Conservation (phyloP, 2,329 filamentous ascomycete species). For the Pestalotiopsis sp. region DNA sequence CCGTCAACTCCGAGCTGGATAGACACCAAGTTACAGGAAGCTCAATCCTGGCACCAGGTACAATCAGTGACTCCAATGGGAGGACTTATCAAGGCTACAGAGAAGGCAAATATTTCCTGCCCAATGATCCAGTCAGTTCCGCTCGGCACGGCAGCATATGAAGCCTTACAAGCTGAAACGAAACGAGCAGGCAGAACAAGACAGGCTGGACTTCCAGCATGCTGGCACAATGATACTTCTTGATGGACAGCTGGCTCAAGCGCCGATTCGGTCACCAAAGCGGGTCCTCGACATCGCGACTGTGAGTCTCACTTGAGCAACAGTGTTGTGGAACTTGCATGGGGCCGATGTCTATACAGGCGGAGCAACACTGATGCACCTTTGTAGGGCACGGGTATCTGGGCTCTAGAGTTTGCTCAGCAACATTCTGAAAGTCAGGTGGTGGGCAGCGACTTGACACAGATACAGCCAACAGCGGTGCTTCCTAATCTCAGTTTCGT, state of each 20-base stretch:
- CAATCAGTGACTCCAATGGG: neutral
- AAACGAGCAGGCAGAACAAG: neutral
- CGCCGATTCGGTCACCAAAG: neutral
- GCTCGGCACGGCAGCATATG: neutral
- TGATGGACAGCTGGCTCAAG: neutral
- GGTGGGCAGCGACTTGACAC: neutral
- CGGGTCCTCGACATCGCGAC: slow-evolving; percentile 1
- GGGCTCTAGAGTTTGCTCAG: neutral
- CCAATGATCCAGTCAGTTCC: slow-evolving; percentile 1
- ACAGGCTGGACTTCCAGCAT: neutral
- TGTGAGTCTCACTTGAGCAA: neutral
- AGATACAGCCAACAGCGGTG: neutral
- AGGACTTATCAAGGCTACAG: slow-evolving; percentile 9
- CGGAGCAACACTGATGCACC: neutral
- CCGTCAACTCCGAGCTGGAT: neutral
- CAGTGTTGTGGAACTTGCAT: neutral
- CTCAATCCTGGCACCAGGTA: neutral
- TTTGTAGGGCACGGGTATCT: neutral
- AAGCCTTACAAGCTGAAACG: neutral
- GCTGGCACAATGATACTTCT: neutral
- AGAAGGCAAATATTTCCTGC: slow-evolving; percentile 8
- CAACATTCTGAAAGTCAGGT: neutral
- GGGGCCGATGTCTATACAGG: neutral
- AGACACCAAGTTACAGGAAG: neutral
- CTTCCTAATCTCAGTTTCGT: slow-evolving; percentile 2